Conservation (phyloP, 2,329 filamentous ascomycete genomes). For the Fusarium humuli region DNA sequence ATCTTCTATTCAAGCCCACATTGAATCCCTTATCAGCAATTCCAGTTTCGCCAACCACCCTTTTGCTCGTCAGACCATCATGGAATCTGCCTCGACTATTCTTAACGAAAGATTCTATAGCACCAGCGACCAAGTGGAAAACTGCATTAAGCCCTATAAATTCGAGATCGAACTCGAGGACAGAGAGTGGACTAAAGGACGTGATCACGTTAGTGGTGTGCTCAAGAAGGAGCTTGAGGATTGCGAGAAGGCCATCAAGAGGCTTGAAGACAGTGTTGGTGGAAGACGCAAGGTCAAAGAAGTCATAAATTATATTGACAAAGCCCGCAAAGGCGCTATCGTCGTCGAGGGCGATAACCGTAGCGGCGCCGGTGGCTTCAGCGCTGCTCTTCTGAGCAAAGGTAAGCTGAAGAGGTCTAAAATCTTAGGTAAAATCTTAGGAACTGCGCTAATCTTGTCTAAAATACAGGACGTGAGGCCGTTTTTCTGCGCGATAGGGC, state of each 20-base stretch:
- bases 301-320: constrained; percentile 91
- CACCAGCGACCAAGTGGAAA: constrained; percentile 97
- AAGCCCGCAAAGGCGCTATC: constrained; percentile 86
- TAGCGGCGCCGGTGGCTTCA: constrained; percentile 93
- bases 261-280: constrained; percentile 81
- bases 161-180: constrained; percentile 97
- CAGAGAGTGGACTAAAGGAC: constrained; percentile 85
- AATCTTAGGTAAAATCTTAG: neutral
- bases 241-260: constrained; percentile 81
- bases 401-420: constrained; percentile 65
- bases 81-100: constrained; percentile 88
- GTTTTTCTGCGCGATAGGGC: constrained; percentile 93
- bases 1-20: constrained; percentile 83
- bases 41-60: constrained; percentile 92
- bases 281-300: constrained; percentile 87
- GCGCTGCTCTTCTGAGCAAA: constrained; percentile 82
- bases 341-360: constrained; percentile 84
- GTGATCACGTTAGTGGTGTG: constrained; percentile 82
- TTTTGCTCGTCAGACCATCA: constrained; percentile 92
- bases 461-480: constrained; percentile 80
- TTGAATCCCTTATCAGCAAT: constrained; percentile 80
- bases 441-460: constrained; percentile 42
- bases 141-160: constrained; percentile 99
- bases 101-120: constrained; percentile 95
- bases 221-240: constrained; percentile 89